Evolutionary conservation across 1,284 basidiomycete genomes (phyloP).

Genomic region (Phylloporus sp.): DNA sequence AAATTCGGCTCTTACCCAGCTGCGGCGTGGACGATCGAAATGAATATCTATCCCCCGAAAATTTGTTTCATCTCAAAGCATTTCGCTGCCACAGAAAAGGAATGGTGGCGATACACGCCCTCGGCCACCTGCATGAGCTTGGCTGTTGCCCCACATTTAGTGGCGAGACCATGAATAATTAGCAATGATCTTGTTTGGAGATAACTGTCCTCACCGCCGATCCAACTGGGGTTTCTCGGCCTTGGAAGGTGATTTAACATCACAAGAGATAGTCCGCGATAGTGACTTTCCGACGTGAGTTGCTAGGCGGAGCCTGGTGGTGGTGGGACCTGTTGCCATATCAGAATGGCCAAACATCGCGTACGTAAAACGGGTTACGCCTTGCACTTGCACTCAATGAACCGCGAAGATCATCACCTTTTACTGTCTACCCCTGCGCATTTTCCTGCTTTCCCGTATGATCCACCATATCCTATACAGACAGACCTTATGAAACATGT

Average conservation of each 20-base stretch:
- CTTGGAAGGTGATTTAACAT: not conserved
- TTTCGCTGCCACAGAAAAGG: not conserved
- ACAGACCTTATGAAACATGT: conserved; percentile 88
- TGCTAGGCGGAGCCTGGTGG: no score
- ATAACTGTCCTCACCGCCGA: not conserved
- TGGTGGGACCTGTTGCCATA: not conserved
- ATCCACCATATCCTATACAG: conserved; percentile 88
- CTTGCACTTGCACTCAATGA: conserved; percentile 16
- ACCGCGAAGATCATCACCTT: conserved; percentile 26
- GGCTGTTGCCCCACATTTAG: not conserved
- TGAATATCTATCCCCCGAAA: not conserved
- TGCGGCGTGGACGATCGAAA: not conserved
- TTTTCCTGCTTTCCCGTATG: conserved; percentile 84
- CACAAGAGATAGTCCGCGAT: not conserved
- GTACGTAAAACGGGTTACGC: not conserved
- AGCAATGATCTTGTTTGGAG: not conserved
- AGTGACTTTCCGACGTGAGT: not conserved
- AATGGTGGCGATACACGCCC: not conserved
- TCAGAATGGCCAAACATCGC: not conserved
- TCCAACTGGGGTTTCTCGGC: not conserved
- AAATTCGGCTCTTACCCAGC: conserved; percentile 4
- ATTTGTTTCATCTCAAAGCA: not conserved
- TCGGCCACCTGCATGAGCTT: not conserved
- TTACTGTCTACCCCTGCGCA: conserved; percentile 63
- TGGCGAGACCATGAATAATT: not conserved